Base-by-base conservation (phyloP, 2,329 filamentous ascomycete species). In the Aspergillus ruber region DNA sequence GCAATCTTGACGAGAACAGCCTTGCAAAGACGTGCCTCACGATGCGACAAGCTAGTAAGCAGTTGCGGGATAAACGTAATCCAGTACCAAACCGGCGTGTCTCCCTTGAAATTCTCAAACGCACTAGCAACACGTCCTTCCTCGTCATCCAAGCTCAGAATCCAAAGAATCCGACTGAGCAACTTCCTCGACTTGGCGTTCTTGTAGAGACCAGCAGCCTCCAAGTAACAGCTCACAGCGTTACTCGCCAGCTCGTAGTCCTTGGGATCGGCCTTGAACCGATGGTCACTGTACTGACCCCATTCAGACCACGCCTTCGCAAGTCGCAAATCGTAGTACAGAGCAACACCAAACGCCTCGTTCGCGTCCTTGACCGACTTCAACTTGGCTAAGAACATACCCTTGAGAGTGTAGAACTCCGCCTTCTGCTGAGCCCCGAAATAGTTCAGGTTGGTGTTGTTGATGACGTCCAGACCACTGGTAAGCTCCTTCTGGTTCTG, bases 241-340 rank as follows among this genome's bases (percentile, higher is more conserved):
- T 95, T 93, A 56, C 88, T 85, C 4, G 91, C 94, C 51, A 88
- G 83, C 52, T 85, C 86, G 46, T 95, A 77, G 61, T 95, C 88
- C 4, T 78, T 75, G 0, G 90, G 86, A 55, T 95, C 87, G 46
- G 90, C 86, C 72, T 95, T 97, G 77, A 97, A 98, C 47, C 93
- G 85, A 57, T 89, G 84, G 66, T 98, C 93, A 62, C 95, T 97
- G 76, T 95, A 98, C 62, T 95, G 90, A 44, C 93, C 93, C 93
- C 93, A 98, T 73, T 98, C 93, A 13, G 93, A 91, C 93, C 93
- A 98, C 3, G 93, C 93, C 71, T 98, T 98, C 3, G 93, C 88
- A 43, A 95, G 81, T 57, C 90, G 86, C 57, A 98, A 88, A 60
- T 98, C 94, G 59, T 95, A 97, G 72, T 91, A 97, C 50, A 98